Evolutionary conservation across 768 basidiomycete species (phyloP).

Genomic region (Pleurotus sapidus): DNA sequence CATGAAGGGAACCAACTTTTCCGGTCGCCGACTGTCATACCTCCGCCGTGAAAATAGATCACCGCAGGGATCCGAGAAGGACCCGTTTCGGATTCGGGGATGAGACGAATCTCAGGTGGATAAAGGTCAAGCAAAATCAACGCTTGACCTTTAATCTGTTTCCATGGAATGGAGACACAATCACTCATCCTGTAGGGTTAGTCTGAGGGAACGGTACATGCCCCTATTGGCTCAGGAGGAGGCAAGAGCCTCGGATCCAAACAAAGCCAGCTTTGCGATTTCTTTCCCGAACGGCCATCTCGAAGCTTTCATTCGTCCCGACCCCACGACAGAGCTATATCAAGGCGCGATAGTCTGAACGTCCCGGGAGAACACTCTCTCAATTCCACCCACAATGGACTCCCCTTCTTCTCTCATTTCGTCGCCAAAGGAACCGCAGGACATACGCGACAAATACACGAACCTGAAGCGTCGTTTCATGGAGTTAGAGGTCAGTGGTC

Average conservation of each 20-base stretch:
- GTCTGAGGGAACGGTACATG: too few relatives aligned
- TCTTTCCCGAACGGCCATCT: slow-evolving; percentile 12
- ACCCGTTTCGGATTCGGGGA: neutral
- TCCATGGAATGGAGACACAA: slow-evolving; percentile 23
- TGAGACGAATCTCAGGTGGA: slow-evolving; percentile 7
- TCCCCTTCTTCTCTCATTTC: too few relatives aligned
- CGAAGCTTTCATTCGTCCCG: too few relatives aligned
- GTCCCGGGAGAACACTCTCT: too few relatives aligned
- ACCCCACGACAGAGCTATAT: too few relatives aligned
- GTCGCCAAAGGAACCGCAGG: slow-evolving; percentile 35
- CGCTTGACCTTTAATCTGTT: slow-evolving; percentile 19
- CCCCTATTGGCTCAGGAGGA: too few relatives aligned
- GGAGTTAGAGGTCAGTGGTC: slow-evolving; percentile 60
- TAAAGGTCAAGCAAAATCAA: slow-evolving; percentile 32
- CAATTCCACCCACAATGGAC: too few relatives aligned
- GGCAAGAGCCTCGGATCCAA: too few relatives aligned
- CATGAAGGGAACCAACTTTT: slow-evolving; percentile 65
- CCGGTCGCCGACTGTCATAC: slow-evolving; percentile 57
- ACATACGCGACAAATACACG: slow-evolving; percentile 58
- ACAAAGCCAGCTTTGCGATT: neutral
- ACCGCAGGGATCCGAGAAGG: slow-evolving; percentile 28
- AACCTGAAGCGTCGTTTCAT: slow-evolving; percentile 64
- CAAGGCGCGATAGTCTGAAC: too few relatives aligned
- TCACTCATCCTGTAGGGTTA: neutral
- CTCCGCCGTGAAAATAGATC: slow-evolving; percentile 52